These are phyloP conservation scores for Nigrograna mackinnonii DNA, from an alignment of 2,329 filamentous ascomycete genomes.

Conservation along the genomic window DNA sequence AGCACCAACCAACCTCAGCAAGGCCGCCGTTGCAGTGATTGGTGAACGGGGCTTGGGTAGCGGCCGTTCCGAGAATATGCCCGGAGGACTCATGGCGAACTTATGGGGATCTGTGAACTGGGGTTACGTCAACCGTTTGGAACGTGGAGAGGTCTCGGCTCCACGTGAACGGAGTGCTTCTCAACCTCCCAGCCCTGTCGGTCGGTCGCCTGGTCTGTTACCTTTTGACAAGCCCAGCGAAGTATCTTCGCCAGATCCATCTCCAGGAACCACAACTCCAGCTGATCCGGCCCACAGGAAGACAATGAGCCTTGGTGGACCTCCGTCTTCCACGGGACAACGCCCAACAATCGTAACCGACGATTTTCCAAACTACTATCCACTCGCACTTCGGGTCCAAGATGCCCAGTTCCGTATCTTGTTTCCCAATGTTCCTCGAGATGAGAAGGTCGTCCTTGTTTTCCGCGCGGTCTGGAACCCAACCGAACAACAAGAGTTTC, in stretches of 20 bases:
- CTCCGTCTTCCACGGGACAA: constrained; percentile 22
- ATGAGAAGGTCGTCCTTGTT: constrained; percentile 86
- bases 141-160: constrained; percentile 52
- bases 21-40: constrained; percentile 78
- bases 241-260: constrained; percentile 10
- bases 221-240: constrained; percentile 19
- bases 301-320: constrained; percentile 58
- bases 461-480: constrained; percentile 90
- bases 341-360: constrained; percentile 42
- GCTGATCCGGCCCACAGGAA: constrained; percentile 52
- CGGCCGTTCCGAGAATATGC: constrained; percentile 68
- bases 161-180: constrained; percentile 31
- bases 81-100: constrained; percentile 87
- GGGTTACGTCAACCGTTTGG: constrained; percentile 68
- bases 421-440: constrained; percentile 76
- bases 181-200: constrained; percentile 37
- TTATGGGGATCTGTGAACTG: constrained; percentile 90
- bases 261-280: constrained; percentile 15
- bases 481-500: constrained; percentile 75
- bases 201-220: constrained; percentile 21
- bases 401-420: constrained; percentile 91
- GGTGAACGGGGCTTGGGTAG: constrained; percentile 72
- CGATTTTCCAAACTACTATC: constrained; percentile 76
- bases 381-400: constrained; percentile 78
- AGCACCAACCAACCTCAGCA: constrained; percentile 82